Evolutionary conservation across 192 early-diverging fungal genomes (phyloP), one percentile per base, ranked within the genome.

Genomic region (Geranomyces michiganensis): DNA sequence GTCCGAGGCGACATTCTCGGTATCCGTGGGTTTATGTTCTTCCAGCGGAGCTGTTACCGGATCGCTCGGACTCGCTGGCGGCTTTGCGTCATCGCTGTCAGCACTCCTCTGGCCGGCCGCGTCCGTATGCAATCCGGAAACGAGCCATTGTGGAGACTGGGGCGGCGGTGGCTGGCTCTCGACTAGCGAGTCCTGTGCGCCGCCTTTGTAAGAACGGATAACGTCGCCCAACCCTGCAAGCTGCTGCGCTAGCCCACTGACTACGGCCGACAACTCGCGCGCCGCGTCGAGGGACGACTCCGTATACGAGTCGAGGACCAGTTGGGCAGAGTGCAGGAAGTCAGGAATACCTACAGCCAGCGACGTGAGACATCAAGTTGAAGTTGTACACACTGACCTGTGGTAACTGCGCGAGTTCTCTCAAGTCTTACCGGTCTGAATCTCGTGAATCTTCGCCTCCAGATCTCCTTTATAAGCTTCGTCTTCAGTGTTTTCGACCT

Each of bases 351-450:
- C 62, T 64, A 32, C 22, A 36, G 3, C n/a, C n/a, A n/a, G n/a
- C n/a, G n/a, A n/a, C 27, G 27, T 5, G 27, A 36, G 19, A 61
- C 26, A 26, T 26, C 32, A 19, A 8, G 0, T 60, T 49, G 66
- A 8, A 45, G 44, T 24, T 0, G 19, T 49, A 51, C 32, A 9
- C 17, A 29, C 47, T 66, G n/a, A n/a, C n/a, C n/a, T n/a, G n/a
- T n/a, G n/a, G n/a, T n/a, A n/a, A n/a, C n/a, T n/a, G 46, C 46
- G n/a, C 46, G 46, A 47, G 46, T 12, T n/a, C n/a, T 53, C 51
- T 60, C n/a, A n/a, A n/a, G n/a, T 31, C 58, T 1, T 53, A 82
- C 80, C 68, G 21, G 43, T 64, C 22, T 79, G 70, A 26, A 78
- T 63, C 27, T 79, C 72, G 21, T 61, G 41, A 22, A 78, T 76